Evolutionary conservation across 192 early-diverging fungal genomes (phyloP), one percentile per base, ranked within the genome.

Genomic region (Coemansia sp.): DNA sequence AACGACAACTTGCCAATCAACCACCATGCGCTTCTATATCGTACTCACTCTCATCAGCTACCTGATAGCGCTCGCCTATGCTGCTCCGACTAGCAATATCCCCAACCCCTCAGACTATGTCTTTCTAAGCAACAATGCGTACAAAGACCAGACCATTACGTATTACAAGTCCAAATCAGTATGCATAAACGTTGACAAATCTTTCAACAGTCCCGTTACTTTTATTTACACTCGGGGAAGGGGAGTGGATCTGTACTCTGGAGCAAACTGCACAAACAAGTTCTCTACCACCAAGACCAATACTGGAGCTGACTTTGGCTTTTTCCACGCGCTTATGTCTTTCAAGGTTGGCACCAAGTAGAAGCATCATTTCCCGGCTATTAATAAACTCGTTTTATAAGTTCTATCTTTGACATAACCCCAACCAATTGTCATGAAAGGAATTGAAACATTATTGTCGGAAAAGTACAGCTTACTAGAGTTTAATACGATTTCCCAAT

Each of bases 121-220:
- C 21, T 13, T 14, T 2, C 0, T 56, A 56, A 51, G 19, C 21
- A 51, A 51, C 21, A 1, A 19, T 2, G 24, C 48, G 8, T 51
- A 51, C 48, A 51, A 31, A 33, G 29, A 54, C 48, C 27, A 6
- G 19, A 7, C 48, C 48, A 51, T 29, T 8, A 7, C 27, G 8
- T 51, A 51, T 11, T 29, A 7, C 0, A 16, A 16, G 1, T 29
- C 24, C 9, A 51, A 54, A 19, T 14, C 53, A 3, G 53, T 3
- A 56, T 56, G 53, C 53, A 56, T 56, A 56, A 56, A 56, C 45
- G 45, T 46, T n/a, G 45, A 46, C 45, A 46, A 46, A 17, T 16
- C 45, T 7, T 46, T 46, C 17, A 46, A 46, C 0, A 46, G n/a
- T 3, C n/a, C 44, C 17, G n/a, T n/a, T 46, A 46, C 44, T 46